These are phyloP conservation scores for Fusarium nanum DNA, from an alignment of 2,329 filamentous ascomycete species.

Conservation along the genomic window DNA sequence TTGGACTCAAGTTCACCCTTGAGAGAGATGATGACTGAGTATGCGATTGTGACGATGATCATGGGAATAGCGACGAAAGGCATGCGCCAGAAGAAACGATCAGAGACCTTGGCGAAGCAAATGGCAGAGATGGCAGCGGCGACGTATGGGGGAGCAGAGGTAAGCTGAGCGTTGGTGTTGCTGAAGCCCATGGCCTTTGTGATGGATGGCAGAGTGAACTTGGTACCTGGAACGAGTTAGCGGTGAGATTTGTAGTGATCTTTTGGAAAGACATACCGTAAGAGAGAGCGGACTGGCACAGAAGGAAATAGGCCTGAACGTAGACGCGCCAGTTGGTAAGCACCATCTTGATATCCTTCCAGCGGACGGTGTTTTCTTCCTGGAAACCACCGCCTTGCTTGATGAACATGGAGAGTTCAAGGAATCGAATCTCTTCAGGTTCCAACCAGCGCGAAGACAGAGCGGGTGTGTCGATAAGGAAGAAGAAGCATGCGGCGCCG, in stretches of 20 bases:
- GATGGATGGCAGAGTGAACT: slow-evolving; percentile 44
- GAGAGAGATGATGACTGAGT: slow-evolving; percentile 39
- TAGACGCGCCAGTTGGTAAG: slow-evolving; percentile 50
- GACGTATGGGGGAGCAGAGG: slow-evolving; percentile 69
- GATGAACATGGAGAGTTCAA: slow-evolving; percentile 47
- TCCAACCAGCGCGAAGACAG: slow-evolving; percentile 51
- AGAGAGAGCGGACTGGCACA: slow-evolving; percentile 46
- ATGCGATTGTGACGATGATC: slow-evolving; percentile 35
- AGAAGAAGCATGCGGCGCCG: slow-evolving; percentile 55
- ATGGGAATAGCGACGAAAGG: slow-evolving; percentile 41
- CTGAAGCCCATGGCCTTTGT: slow-evolving; percentile 44
- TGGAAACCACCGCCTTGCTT: slow-evolving; percentile 48
- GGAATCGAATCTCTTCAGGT: slow-evolving; percentile 43
- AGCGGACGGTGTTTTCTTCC: slow-evolving; percentile 37
- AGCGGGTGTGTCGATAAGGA: slow-evolving; percentile 57
- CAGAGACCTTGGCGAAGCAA: slow-evolving; percentile 71
- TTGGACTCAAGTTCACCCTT: slow-evolving; percentile 33
- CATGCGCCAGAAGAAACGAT: slow-evolving; percentile 62
- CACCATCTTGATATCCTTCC: slow-evolving; percentile 44
- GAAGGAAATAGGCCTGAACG: slow-evolving; percentile 46
- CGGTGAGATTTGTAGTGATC: fast-evolving
- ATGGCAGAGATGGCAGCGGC: slow-evolving; percentile 73
- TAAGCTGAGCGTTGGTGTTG: slow-evolving; percentile 49
- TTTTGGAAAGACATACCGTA: slow-evolving; percentile 30
- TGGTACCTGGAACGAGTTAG: slow-evolving; percentile 28